Base-by-base conservation (phyloP, 2,329 filamentous ascomycete genomes). In the Phoma sp. region DNA sequence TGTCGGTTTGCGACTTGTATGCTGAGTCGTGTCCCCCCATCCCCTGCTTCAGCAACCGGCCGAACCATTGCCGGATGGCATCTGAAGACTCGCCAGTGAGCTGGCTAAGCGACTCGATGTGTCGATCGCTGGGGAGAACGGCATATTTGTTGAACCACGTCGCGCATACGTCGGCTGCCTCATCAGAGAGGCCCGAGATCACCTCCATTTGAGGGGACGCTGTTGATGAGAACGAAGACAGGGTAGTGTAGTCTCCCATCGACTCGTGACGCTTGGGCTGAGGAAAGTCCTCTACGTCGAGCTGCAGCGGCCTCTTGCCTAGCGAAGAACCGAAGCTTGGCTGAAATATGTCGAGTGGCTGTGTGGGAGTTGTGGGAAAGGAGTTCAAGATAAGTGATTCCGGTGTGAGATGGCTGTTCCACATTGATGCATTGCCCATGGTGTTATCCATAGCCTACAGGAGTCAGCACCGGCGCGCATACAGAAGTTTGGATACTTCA, bases 61-160 rank as follows among this genome's bases (percentile, higher is more conserved):
- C 69, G 39, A 75, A 75, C 73, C 73, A 75, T 35, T 69, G 65
- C 38, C 72, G 60, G 44, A 75, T 73, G 5, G 71, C 67, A 22
- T 63, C 61, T 17, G 67, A 54, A 17, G 72, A 64, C 50, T 74
- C 72, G 24, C 67, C 69, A 31, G 73, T 75, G 4, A 75, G 64
- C 51, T 75, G 72, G 54, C 69, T 70, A 6, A 75, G 53, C 2
- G 72, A 74, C 12, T 73, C 69, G 43, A 75, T 73, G 41, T 75
- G 71, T 25, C 64, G 56, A 46, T 75, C 73, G 51, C 70, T 74
- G 19, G 73, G 73, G 37, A 75, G 54, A 5, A 74, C 62, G n/a
- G 65, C 67, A 57, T 72, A 75, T 43, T 74, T 74, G 60, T 68
- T 71, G 55, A 74, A 75, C 73, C 73, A 75, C 22, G 64, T 74